These are phyloP conservation scores for Colletotrichum sp. DNA, from an alignment of 2,329 filamentous ascomycete species.

Conservation along the genomic window DNA sequence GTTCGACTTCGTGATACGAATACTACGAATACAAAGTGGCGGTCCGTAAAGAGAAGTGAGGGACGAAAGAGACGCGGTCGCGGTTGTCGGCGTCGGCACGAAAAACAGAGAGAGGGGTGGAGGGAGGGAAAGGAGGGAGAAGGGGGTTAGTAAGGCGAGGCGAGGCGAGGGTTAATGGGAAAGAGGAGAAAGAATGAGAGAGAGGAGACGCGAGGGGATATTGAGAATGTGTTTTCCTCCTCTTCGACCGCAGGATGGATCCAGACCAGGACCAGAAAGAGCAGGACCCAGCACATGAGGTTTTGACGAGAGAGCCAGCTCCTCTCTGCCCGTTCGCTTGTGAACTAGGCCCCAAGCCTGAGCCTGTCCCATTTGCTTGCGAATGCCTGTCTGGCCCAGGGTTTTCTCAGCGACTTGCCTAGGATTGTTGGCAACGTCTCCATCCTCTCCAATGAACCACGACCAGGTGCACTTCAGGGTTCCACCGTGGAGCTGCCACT, in stretches of 20 bases:
- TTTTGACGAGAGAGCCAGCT: background rate
- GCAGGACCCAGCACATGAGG: slow-evolving; percentile 1
- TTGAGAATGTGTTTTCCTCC: background rate
- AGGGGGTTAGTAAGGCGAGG: slow-evolving; percentile 7
- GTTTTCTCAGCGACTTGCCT: background rate
- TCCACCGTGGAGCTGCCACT: slow-evolving; percentile 4
- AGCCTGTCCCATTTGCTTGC: background rate
- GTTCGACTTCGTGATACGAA: background rate
- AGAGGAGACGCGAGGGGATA: background rate
- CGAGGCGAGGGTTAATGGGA: background rate
- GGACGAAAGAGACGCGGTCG: slow-evolving; percentile 9
- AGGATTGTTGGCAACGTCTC: background rate
- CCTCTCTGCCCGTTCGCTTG: background rate
- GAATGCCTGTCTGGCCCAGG: slow-evolving; percentile 6
- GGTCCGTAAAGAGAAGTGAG: background rate
- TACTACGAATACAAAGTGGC: background rate
- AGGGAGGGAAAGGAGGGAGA: slow-evolving; percentile 2
- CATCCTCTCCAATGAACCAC: background rate
- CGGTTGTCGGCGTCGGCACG: slow-evolving; percentile 17
- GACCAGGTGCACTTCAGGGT: background rate
- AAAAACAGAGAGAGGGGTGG: background rate
- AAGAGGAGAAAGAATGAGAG: background rate
- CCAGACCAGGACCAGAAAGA: background rate
- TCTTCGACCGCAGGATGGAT: background rate
- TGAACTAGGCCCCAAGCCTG: background rate